These are phyloP conservation scores for Eucalyptus albens DNA, from an alignment of 345 rosid species.

Conservation along the genomic window DNA sequence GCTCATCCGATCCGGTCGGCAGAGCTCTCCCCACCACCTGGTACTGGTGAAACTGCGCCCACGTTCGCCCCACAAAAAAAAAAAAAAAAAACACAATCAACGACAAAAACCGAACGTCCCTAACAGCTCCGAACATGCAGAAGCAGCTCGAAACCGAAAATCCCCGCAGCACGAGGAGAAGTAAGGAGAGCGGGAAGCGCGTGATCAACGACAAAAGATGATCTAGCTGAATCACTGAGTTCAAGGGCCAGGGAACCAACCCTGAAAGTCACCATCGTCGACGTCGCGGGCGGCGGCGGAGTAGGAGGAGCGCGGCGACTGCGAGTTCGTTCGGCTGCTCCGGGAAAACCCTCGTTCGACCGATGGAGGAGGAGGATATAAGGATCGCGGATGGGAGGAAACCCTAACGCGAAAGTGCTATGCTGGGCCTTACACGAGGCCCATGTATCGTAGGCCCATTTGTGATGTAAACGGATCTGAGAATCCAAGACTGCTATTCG, in stretches of 20 bases:
- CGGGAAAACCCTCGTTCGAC: neutral
- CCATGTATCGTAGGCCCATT: neutral
- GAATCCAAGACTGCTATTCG: neutral
- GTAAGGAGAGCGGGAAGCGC: neutral
- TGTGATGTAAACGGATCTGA: neutral
- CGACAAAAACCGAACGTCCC: neutral
- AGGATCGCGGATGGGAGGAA: neutral
- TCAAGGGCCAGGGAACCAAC: neutral
- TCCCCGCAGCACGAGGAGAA: neutral
- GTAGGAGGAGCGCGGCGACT: neutral
- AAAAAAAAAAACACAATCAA: neutral
- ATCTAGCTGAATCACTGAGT: neutral
- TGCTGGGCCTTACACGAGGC: neutral
- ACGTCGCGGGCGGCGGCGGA: neutral
- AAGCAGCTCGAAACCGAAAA: neutral
- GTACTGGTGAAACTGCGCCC: constrained; percentile 7
- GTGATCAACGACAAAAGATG: neutral
- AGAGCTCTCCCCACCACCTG: constrained; percentile 6
- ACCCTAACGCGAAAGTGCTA: neutral
- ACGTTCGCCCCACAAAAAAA: neutral
- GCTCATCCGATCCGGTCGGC: constrained; percentile 3
- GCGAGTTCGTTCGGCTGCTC: neutral
- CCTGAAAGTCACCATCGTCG: constrained; percentile 10
- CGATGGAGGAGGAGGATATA: neutral
- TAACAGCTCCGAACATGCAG: neutral